Conservation (phyloP, 2,329 filamentous ascomycete genomes). For the Aspergillus tanneri region DNA sequence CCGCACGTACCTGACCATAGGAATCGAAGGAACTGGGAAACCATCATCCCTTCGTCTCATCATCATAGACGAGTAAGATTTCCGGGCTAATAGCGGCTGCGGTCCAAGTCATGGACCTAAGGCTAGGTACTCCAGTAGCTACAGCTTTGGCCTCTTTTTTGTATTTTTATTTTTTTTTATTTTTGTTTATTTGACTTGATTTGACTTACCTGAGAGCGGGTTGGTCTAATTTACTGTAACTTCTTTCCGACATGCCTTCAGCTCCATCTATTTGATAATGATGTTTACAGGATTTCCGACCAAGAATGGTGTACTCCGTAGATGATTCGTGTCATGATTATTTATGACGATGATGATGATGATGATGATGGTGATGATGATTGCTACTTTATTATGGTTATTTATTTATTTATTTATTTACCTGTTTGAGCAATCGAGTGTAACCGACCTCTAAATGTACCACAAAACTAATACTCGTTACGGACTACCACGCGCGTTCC, state of each 20-base stretch:
- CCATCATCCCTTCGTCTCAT: constrained; percentile 1
- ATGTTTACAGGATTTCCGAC: no score
- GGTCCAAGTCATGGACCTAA: constrained; percentile 15
- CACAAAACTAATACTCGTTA: not conserved
- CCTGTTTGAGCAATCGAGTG: not conserved
- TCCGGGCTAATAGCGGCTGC: constrained; percentile 19
- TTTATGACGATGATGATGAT: not conserved
- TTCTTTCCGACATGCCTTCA: no score
- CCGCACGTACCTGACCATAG: constrained; percentile 29
- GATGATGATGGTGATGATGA: no score
- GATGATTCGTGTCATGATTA: no score
- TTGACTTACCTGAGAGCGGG: no score
- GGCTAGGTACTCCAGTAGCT: not conserved
- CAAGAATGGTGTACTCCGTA: no score
- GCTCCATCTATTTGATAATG: no score
- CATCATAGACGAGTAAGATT: constrained; percentile 12
- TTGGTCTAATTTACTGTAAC: no score
- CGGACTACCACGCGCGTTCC: constrained; percentile 18
- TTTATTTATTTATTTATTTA: no score
- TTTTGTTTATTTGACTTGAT: not conserved
- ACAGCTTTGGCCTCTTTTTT: not conserved
- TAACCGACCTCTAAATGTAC: not conserved
- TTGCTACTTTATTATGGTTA: no score
- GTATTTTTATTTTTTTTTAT: not conserved
- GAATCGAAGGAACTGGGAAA: constrained; percentile 1